Evolutionary conservation across 495 filamentous ascomycete species (phyloP).

Genomic region (Xylaria curta): DNA sequence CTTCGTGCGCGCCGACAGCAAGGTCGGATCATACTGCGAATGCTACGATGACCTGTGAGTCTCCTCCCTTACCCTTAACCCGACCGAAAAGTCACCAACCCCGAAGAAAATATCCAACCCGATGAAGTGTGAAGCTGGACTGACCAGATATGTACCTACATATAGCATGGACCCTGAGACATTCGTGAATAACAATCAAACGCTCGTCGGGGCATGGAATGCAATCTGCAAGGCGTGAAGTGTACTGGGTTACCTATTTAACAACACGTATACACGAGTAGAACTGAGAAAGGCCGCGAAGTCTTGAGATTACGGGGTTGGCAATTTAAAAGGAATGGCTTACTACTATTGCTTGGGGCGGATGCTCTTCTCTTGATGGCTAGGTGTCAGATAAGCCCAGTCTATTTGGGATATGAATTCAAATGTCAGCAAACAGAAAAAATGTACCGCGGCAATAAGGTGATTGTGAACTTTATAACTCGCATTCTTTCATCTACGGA

Average conservation of each 20-base stretch:
- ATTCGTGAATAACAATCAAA: slow-evolving; percentile 33
- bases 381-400: neutral
- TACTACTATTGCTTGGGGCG: neutral
- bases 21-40: slow-evolving; percentile 31
- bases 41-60: slow-evolving; percentile 41
- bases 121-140: neutral
- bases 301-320: neutral
- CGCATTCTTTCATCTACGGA: slow-evolving; percentile 40
- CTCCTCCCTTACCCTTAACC: neutral
- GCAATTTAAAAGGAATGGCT: neutral
- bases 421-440: neutral
- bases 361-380: neutral
- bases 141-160: neutral
- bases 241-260: neutral
- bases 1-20: slow-evolving; percentile 35
- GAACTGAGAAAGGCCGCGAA: neutral
- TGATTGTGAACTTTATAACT: slow-evolving; percentile 21
- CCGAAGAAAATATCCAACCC: neutral
- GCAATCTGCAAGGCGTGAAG: slow-evolving; percentile 29
- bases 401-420: neutral
- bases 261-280: neutral
- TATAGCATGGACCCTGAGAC: slow-evolving; percentile 33
- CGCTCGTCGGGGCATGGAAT: slow-evolving; percentile 39
- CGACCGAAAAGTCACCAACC: no score
- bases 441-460: neutral